Percentiles rank a stretch among this genome's conserved stretches.
Conservation (phyloP, 2,329 filamentous ascomycete genomes). For the Colletotrichum magnum region DNA sequence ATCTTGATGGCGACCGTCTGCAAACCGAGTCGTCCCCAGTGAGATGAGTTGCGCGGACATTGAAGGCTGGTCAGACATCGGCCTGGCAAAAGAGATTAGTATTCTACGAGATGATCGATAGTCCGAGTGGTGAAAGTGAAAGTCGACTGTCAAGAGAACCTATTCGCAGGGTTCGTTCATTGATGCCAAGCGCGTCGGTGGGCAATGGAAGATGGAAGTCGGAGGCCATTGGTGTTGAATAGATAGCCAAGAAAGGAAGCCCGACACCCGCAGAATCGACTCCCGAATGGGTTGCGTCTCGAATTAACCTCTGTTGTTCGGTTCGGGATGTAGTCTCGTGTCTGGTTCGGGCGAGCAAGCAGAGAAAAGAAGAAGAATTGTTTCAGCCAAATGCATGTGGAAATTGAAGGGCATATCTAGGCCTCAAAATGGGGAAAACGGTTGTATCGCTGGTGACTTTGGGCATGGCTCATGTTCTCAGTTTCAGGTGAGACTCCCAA, state of each 20-base stretch:
- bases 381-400: slow-evolving; percentile 36
- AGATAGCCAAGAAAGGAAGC: not conserved
- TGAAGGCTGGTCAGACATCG: slow-evolving; percentile 7
- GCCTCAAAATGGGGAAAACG: not conserved
- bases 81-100: not conserved
- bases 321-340: too few species aligned
- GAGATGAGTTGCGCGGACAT: slow-evolving; percentile 12
- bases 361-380: slow-evolving; percentile 4
- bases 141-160: not conserved
- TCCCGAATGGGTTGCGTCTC: slow-evolving; percentile 5
- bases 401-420: slow-evolving; percentile 32
- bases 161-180: not conserved
- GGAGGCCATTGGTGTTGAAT: slow-evolving; percentile 5
- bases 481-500: slow-evolving; percentile 44
- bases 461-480: slow-evolving; percentile 41
- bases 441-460: slow-evolving; percentile 29
- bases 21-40: not conserved
- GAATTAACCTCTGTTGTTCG: slow-evolving; percentile 5
- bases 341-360: not conserved
- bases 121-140: slow-evolving; percentile 7
- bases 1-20: slow-evolving; percentile 24
- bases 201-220: not conserved
- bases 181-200: not conserved
- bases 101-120: not conserved
- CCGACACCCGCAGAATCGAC: not conserved